phyloP scores from a whole-genome alignment of 2,329 filamentous ascomycete species.

The Basipetospora chlamydospora region DNA sequence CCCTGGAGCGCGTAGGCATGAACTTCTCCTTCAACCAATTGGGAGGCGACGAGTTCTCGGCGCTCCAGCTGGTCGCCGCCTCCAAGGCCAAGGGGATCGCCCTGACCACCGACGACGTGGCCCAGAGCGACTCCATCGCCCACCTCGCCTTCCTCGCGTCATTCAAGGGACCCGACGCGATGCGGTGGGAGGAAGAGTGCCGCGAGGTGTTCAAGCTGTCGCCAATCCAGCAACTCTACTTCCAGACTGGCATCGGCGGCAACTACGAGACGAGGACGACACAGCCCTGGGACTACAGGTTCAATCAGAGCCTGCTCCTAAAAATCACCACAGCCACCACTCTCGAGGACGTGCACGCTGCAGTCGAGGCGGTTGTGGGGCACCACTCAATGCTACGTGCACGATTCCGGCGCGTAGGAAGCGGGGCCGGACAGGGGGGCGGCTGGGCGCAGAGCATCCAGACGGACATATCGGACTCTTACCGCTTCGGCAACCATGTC shows the following conservation, averaged over 20 bases:
- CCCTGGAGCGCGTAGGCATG: conserved; percentile 24
- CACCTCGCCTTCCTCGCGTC: conserved; percentile 23
- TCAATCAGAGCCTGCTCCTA: conserved; percentile 36
- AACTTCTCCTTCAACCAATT: conserved; percentile 25
- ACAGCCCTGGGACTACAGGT: conserved; percentile 25
- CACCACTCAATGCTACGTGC: conserved; percentile 38
- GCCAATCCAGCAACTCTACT: conserved; percentile 39
- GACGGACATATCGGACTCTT: conserved; percentile 25
- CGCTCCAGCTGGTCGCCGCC: conserved; percentile 22
- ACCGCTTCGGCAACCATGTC: conserved; percentile 26
- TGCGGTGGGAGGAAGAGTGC: conserved; percentile 17
- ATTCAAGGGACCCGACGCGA: conserved; percentile 15
- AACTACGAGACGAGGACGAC: conserved; percentile 15
- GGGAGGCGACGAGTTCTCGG: conserved; percentile 24
- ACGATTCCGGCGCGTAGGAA: too few species aligned
- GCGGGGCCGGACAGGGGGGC: conserved; percentile 17
- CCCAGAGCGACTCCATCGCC: conserved; percentile 21
- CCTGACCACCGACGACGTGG: conserved; percentile 21
- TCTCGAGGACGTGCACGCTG: conserved; percentile 29
- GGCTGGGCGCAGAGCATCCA: conserved; percentile 32
- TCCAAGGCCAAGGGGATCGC: conserved; percentile 23
- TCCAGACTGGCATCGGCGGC: conserved; percentile 29
- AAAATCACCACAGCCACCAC: conserved; percentile 25
- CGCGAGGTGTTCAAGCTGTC: conserved; percentile 27
- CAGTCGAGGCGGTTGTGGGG: conserved; percentile 31